A percentile compares a stretch with the other conserved stretches of the same genome.
These are phyloP conservation scores for Fragilaria crotonensis DNA, from an alignment of 108 stramenopile genomes.

Conservation along the genomic window DNA sequence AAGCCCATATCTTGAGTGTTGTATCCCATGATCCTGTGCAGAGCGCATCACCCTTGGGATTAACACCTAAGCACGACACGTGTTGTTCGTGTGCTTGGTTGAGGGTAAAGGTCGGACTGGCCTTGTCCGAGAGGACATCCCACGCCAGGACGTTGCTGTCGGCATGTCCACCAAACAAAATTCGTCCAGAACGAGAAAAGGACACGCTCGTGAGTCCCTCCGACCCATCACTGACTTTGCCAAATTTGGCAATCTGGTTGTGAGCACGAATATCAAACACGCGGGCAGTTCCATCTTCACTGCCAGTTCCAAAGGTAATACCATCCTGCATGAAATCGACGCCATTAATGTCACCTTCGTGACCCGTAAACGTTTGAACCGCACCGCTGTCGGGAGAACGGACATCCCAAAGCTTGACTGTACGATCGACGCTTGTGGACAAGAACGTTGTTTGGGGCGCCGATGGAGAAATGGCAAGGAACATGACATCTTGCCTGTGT, in stretches of 20 bases:
- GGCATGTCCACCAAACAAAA: slow-evolving; percentile 87
- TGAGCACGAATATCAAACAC: slow-evolving; percentile 94
- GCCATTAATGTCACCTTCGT: slow-evolving; percentile 96
- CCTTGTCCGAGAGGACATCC: slow-evolving; percentile 55
- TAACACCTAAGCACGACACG: slow-evolving; percentile 92
- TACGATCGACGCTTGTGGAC: slow-evolving; percentile 91
- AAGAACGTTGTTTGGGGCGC: slow-evolving; percentile 82
- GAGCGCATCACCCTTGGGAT: slow-evolving; percentile 86
- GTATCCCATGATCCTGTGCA: slow-evolving; percentile 99
- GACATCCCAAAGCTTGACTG: slow-evolving; percentile 97
- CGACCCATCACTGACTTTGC: slow-evolving; percentile 21
- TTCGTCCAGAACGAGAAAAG: slow-evolving; percentile 68
- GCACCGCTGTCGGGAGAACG: slow-evolving; percentile 48
- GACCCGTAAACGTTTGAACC: slow-evolving; percentile 89
- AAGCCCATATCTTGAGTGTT: slow-evolving; percentile 88
- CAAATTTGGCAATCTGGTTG: slow-evolving; percentile 83
- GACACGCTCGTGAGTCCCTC: slow-evolving; percentile 81
- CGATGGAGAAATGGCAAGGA: slow-evolving; percentile 65
- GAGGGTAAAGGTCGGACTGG: slow-evolving; percentile 49
- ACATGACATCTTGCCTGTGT: slow-evolving; percentile 96
- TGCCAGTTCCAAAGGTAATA: slow-evolving; percentile 84
- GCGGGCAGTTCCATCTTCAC: slow-evolving; percentile 92
- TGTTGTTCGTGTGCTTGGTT: slow-evolving; percentile 86
- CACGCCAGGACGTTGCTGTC: slow-evolving; percentile 67
- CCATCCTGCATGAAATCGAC: slow-evolving; percentile 94